Evolutionary conservation across 176 grass and related monocot species (phyloP), one percentile per base, ranked within the genome.

Genomic region (Oryza nivara): DNA sequence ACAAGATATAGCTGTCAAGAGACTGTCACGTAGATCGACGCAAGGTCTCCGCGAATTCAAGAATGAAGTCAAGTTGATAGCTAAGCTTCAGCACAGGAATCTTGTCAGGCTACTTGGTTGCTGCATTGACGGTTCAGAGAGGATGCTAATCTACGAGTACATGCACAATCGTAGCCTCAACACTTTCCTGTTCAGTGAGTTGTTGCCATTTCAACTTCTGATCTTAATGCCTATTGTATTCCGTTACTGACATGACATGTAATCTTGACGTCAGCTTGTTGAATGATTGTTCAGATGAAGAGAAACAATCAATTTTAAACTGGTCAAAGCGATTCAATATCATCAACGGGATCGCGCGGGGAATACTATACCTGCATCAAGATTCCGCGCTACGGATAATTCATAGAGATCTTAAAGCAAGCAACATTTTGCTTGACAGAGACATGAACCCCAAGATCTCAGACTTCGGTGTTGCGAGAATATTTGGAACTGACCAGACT

Each of bases 401-500:
- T 65, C 92, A 95, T 51, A 90, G 92, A 70, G 92, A 95, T 80
- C 76, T 95, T 23, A 95, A 92, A 34, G 88, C 93, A 0, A 95
- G 90, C 67, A 95, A 95, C 80, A 81, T 95, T 3, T 20, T 95
- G 36, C 91, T 95, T 3, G 93, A 95, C 68, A 74, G 72, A 20
- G 84, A 95, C 58, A 85, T 95, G 90, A 92, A 87, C 44, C 88
- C 90, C 13, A 95, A 95, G 73, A 95, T 95, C 40, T 95, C 93
- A 20, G 93, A 95, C 82, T 95, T 95, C 11, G 93, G 93, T 2
- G 70, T 92, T 16, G 93, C 93, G 14, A 86, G 88, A 63, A 92
- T 90, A 28, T 92, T 95, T 47, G 83, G 91, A 2, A 82, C 68
- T 14, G 83, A 92, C 3, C 83, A 92, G 68, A 92, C 80, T 0